Evolutionary conservation across 1,284 basidiomycete species (phyloP).

Genomic region (Irpex rosettiformis): DNA sequence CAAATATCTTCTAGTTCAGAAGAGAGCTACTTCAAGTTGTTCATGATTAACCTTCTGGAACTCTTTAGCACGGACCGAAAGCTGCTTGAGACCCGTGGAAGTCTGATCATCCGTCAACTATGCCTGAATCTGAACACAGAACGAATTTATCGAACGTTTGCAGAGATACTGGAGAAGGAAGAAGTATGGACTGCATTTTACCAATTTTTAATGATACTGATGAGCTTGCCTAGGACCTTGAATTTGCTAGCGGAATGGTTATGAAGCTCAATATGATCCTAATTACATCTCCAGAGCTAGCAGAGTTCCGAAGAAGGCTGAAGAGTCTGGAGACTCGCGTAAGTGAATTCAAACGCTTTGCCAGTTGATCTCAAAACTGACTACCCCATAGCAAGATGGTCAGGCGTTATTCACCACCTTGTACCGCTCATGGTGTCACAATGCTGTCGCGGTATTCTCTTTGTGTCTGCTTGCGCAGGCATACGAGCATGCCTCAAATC

Average conservation of each 20-base stretch:
- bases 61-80: constrained; percentile 94
- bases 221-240: constrained; percentile 66
- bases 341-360: constrained; percentile 22
- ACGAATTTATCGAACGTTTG: constrained; percentile 92
- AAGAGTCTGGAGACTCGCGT: constrained; percentile 94
- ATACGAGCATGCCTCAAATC: constrained; percentile 97
- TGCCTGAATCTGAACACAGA: constrained; percentile 95
- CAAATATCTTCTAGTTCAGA: constrained; percentile 95
- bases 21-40: constrained; percentile 92
- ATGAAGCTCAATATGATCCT: constrained; percentile 97
- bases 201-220: too few relatives aligned
- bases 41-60: constrained; percentile 93
- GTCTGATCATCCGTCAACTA: constrained; percentile 93
- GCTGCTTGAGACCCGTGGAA: constrained; percentile 89
- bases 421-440: constrained; percentile 98
- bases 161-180: constrained; percentile 97
- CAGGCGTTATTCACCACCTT: constrained; percentile 90
- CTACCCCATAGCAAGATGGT: constrained; percentile 73
- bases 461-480: constrained; percentile 96
- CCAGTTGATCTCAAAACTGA: constrained; percentile 7
- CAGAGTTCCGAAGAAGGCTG: constrained; percentile 89
- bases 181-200: constrained; percentile 67
- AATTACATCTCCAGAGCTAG: constrained; percentile 93
- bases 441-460: constrained; percentile 94
- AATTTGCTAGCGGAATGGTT: constrained; percentile 96